A percentile compares a stretch with the other conserved stretches of the same genome.
These are phyloP conservation scores for Sclerotinia subarctica DNA, from an alignment of 2,329 filamentous ascomycete species.

Conservation along the genomic window DNA sequence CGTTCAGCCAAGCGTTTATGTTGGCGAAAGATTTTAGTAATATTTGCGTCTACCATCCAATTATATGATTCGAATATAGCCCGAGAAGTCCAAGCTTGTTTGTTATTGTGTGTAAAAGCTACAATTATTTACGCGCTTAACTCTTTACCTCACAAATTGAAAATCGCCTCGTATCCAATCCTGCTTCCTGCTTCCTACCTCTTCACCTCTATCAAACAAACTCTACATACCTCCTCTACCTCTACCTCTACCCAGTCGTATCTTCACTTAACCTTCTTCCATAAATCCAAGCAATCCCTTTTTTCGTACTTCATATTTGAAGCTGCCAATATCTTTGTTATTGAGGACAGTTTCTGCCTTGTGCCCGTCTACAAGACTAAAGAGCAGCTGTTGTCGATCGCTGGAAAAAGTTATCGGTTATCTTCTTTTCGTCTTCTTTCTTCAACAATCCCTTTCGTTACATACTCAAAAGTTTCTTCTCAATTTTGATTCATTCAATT, in stretches of 20 bases:
- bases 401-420: slow-evolving; percentile 7
- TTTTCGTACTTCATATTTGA: slow-evolving; percentile 4
- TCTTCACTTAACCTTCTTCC: background rate
- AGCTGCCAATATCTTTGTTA: slow-evolving; percentile 7
- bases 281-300: slow-evolving; percentile 3
- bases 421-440: slow-evolving; percentile 15
- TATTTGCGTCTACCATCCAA: slow-evolving; percentile 2
- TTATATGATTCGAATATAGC: background rate
- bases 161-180: background rate
- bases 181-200: background rate
- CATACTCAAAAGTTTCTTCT: slow-evolving; percentile 17
- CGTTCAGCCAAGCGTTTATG: background rate
- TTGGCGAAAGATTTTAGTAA: background rate
- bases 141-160: slow-evolving; percentile 1
- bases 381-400: slow-evolving; percentile 21
- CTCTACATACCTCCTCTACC: background rate
- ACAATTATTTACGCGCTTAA: background rate
- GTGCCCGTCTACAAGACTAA: slow-evolving; percentile 17
- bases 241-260: background rate
- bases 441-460: slow-evolving; percentile 20
- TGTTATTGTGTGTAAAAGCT: too few species aligned
- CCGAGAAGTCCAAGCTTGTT: background rate
- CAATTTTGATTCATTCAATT: slow-evolving; percentile 32
- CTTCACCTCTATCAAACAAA: slow-evolving; percentile 7
- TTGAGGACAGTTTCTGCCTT: slow-evolving; percentile 19